A percentile compares a stretch with the other conserved stretches of the same genome.
Conservation (phyloP, 805 yeast species). For the Candida insectalens region DNA sequence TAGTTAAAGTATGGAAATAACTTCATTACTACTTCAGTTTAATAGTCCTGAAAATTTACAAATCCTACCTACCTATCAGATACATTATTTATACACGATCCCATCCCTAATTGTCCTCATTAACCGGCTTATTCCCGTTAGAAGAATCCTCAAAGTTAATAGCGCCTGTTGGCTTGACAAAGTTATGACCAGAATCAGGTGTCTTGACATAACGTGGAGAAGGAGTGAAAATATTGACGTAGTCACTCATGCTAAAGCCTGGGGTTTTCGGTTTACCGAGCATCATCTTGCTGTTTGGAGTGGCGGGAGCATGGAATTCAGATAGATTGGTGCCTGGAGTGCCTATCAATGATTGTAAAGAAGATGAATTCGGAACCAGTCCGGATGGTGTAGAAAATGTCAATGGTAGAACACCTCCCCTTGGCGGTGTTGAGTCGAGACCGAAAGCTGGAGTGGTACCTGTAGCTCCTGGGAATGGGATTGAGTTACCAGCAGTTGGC, state of each 20-base stretch:
- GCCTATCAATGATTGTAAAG: constrained; percentile 7
- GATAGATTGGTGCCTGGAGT: constrained; percentile 8
- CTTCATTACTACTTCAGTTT: too few species aligned
- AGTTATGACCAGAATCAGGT: constrained; percentile 19
- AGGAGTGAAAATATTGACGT: constrained; percentile 71
- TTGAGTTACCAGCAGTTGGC: constrained; percentile 16
- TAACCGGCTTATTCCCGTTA: too few species aligned
- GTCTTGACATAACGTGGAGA: constrained; percentile 39
- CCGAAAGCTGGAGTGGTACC: constrained; percentile 9
- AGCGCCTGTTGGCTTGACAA: background rate
- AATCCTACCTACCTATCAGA: too few species aligned
- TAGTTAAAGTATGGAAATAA: too few species aligned
- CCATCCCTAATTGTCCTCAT: too few species aligned
- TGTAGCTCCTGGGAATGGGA: constrained; percentile 10
- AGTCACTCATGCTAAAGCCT: constrained; percentile 68
- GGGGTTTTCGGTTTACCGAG: constrained; percentile 34
- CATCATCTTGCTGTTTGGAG: constrained; percentile 13
- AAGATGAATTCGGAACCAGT: constrained; percentile 6
- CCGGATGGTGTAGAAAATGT: constrained; percentile 16
- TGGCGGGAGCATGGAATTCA: constrained; percentile 23
- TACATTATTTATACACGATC: too few species aligned
- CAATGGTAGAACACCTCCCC: constrained; percentile 9
- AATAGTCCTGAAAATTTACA: too few species aligned
- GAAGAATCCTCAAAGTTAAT: background rate
- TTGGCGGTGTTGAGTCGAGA: constrained; percentile 20